Conservation (phyloP, 495 filamentous ascomycete genomes). For the Rhypophila decipiens region DNA sequence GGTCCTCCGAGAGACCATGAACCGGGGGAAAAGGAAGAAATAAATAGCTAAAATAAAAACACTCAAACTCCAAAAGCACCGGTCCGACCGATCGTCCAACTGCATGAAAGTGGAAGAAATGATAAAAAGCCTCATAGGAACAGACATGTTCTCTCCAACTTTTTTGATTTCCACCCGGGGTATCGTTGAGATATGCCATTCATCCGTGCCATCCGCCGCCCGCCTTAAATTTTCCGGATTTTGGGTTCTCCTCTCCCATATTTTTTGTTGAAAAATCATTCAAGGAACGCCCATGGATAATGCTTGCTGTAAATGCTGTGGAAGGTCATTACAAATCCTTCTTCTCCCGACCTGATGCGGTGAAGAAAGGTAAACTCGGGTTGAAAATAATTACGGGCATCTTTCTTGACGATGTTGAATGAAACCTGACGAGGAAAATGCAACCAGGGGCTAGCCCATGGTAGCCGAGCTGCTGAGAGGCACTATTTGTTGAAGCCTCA, state of each 20-base stretch:
- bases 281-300: conserved; percentile 5
- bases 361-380: neutral
- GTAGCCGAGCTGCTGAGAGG: neutral
- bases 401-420: neutral
- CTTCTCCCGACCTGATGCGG: conserved; percentile 7
- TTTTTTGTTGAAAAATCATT: conserved; percentile 35
- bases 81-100: neutral
- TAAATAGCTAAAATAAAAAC: too few relatives aligned
- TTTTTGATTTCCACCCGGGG: conserved; percentile 14
- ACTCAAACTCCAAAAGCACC: conserved; percentile 1
- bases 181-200: conserved; percentile 36
- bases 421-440: neutral
- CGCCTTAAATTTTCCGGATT: conserved; percentile 1
- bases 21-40: too few relatives aligned
- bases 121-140: neutral
- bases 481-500: neutral
- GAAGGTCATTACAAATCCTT: neutral
- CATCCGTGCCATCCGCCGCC: too few relatives aligned
- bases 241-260: neutral
- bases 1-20: too few relatives aligned
- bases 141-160: neutral
- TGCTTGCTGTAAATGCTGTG: conserved; percentile 3
- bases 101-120: neutral
- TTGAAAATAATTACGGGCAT: conserved; percentile 1
- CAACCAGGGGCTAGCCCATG: neutral